Conservation (phyloP, 805 yeast species). For the Pichia eremophila region DNA sequence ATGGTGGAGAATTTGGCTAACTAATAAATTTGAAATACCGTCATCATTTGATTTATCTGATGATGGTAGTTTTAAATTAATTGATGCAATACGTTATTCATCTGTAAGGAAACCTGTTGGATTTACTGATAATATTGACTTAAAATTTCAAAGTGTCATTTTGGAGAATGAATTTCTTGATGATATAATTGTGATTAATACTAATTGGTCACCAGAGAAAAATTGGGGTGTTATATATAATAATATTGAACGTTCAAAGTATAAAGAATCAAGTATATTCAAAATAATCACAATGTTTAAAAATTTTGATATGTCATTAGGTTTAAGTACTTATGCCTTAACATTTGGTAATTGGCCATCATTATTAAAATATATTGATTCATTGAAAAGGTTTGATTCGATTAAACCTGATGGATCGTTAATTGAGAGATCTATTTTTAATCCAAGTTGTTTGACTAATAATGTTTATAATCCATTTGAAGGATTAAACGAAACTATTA, state of each 20-base stretch:
- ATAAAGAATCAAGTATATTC: conserved; percentile 5
- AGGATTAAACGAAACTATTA: conserved; percentile 17
- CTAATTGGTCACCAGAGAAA: conserved; percentile 24
- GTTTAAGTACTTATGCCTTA: conserved; percentile 20
- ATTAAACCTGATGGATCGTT: conserved; percentile 16
- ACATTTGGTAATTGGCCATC: conserved; percentile 21
- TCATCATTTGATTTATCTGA: conserved; percentile 21
- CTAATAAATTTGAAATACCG: conserved; percentile 19
- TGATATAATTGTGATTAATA: conserved; percentile 20
- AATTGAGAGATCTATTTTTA: conserved; percentile 22
- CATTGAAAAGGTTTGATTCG: conserved; percentile 14
- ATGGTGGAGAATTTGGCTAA: conserved; percentile 33
- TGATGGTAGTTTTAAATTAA: conserved; percentile 27
- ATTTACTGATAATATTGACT: conserved; percentile 20
- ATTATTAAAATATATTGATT: conserved; percentile 12
- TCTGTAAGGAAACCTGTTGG: conserved; percentile 23
- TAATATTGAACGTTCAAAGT: conserved; percentile 7
- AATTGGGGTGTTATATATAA: conserved; percentile 25
- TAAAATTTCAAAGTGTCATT: conserved; percentile 12
- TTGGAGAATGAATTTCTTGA: conserved; percentile 7
- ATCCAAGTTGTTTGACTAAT: conserved; percentile 18
- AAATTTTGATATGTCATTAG: conserved; percentile 17
- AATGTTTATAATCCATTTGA: conserved; percentile 24
- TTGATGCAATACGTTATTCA: conserved; percentile 23
- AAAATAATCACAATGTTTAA: conserved; percentile 19